Base-by-base conservation (phyloP, 192 early-diverging fungal genomes). In the Coemansia sp. region DNA sequence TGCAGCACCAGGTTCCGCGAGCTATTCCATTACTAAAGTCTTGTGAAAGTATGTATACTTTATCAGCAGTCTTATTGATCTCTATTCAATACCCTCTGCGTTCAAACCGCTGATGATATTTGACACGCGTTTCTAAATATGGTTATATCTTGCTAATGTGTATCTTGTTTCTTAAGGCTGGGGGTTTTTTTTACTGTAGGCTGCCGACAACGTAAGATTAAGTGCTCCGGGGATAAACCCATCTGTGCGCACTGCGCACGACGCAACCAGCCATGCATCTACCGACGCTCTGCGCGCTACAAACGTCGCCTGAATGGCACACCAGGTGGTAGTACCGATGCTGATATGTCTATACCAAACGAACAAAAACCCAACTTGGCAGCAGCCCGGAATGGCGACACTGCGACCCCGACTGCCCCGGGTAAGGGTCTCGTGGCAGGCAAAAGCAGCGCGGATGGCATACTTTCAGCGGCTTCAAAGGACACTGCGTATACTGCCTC, bases 1-100 rank as follows among this genome's bases (percentile, higher is more conserved):
- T 63, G 58, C 19, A 63, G 17, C 72, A 64, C 24, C 54, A 33
- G 51, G 54, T 55, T 30, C 55, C 66, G 6, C 59, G 65, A 33
- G 61, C 70, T 11, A 82, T 82, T 64, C 79, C 79, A n/a, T 54
- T 82, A 57, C 67, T 82, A 70, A 82, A 82, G 61, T 82, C 79
- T 14, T 82, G 79, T 51, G 79, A 82, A 67, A 82, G 79, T 82
- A 72, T 23, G 78, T 76, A 54, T 33, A 7, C 8, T 51, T 46
- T 57, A 8, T 52, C 23, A 62, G 8, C 42, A 52, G 9, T 19
- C 61, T 31, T 27, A 62, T 52, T 46, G 27, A 59, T 29, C 53
- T 20, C 33, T 66, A 14, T 46, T 46, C 14, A 14, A 46, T 46
- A 46, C 39, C 39, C 14, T 27, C 27, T 9, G 39, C 39, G 39